Evolutionary conservation across 2,329 filamentous ascomycete genomes (phyloP).

Genomic region (Aureobasidium sp.): DNA sequence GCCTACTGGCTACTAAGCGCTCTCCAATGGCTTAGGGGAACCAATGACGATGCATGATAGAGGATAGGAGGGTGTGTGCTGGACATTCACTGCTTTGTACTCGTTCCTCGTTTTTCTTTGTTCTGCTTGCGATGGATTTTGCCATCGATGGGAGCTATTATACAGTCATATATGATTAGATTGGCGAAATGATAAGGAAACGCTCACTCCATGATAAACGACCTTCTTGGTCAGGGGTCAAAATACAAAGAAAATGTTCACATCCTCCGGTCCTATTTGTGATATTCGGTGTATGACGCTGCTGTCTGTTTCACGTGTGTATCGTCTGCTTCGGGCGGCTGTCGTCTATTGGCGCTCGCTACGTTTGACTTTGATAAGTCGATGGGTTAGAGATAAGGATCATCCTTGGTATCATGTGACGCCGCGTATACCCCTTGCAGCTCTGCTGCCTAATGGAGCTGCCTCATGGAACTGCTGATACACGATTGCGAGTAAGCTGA

Average conservation of each 20-base stretch:
- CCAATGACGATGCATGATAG: background rate
- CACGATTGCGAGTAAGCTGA: background rate
- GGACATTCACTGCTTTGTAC: background rate
- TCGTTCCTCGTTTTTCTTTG: background rate
- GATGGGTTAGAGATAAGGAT: background rate
- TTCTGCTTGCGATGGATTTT: background rate
- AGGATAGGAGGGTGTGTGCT: background rate
- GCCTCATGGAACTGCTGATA: background rate
- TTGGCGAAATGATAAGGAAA: background rate
- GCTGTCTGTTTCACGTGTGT: background rate
- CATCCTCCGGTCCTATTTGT: too few relatives aligned
- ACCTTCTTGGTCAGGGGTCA: background rate
- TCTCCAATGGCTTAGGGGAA: too few relatives aligned
- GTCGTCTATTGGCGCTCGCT: background rate
- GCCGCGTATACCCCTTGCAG: background rate
- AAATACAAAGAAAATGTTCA: background rate
- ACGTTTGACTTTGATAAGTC: background rate
- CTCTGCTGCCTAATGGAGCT: background rate
- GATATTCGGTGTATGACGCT: background rate
- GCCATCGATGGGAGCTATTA: background rate
- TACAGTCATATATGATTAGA: background rate
- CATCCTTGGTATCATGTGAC: conserved; percentile 1
- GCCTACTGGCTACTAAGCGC: conserved; percentile 4
- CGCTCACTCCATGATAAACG: background rate
- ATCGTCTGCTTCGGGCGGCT: background rate